Conservation (phyloP, 2,329 filamentous ascomycete species). For the Ascochyta koolunga region DNA sequence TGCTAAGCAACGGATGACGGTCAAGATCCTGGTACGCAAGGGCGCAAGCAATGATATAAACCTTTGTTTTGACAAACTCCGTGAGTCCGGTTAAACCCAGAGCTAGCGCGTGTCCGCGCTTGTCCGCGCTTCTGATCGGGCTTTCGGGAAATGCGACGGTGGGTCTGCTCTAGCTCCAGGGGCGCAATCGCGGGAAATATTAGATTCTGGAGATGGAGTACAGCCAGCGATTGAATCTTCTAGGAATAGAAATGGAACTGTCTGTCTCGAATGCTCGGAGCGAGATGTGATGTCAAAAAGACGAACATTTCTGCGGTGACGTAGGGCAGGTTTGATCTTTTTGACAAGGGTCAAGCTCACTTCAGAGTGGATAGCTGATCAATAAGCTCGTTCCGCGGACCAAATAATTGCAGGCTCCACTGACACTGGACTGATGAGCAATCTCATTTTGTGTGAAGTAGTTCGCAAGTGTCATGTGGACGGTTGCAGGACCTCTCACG, state of each 20-base stretch:
- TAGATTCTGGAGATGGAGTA: no score
- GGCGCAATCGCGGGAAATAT: no score
- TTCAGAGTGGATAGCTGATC: background rate
- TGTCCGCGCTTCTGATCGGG: slow-evolving; percentile 12
- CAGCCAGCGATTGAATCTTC: no score
- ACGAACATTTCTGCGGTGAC: slow-evolving; percentile 2
- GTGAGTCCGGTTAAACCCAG: slow-evolving; percentile 7
- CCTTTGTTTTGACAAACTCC: background rate
- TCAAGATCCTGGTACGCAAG: background rate
- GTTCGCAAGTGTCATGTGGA: background rate
- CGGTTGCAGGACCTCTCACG: background rate
- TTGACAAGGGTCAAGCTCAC: slow-evolving; percentile 6
- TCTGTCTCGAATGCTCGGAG: background rate
- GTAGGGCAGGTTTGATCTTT: slow-evolving; percentile 2
- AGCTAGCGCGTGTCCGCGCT: slow-evolving; percentile 19
- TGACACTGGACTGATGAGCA: slow-evolving; percentile 1
- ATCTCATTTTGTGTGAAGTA: background rate
- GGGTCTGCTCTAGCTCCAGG: slow-evolving; percentile 1
- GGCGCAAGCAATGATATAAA: slow-evolving; percentile 2
- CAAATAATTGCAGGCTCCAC: slow-evolving; percentile 5
- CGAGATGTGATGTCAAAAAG: background rate
- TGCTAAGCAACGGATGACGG: background rate
- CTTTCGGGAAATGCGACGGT: slow-evolving; percentile 1
- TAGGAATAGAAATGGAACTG: background rate
- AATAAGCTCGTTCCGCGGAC: background rate